Evolutionary conservation across 306 rosid species (phyloP), one percentile per base, ranked within the genome.

Genomic region (Begonia peltatifolia): DNA sequence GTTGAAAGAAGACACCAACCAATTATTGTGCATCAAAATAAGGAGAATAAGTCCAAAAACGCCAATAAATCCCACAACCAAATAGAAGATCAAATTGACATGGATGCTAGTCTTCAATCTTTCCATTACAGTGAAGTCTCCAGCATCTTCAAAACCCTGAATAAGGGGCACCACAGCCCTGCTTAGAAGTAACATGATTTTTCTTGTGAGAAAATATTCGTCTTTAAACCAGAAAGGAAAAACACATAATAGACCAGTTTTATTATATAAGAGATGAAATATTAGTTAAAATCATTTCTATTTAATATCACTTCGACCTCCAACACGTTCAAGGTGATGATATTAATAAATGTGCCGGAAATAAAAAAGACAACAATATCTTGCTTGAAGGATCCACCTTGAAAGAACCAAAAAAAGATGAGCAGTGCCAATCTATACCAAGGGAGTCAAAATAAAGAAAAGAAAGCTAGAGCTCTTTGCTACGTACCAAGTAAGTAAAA

Each of bases 71-170:
- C 99, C 99, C 46, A 90, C 68, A 67, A 86, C 74, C 69, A 77
- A 74, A 70, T 90, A 90, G 72, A 90, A 90, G 56, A 86, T 53
- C 66, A 86, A 68, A 77, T 90, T 90, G 66, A 75, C 92, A 69
- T 71, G 99, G 42, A 90, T 64, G 62, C 99, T 90, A 60, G 99
- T 83, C 88, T 81, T 90, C 84, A 90, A 74, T 77, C 94, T 86
- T 72, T 82, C 92, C 41, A 76, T 59, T 22, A 81, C 65, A 10
- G 95, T 86, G 68, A 90, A 90, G 75, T 90, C 99, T 50, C 99
- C 95, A 57, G 95, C 94, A 60, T 90, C 99, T 86, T 90, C 99
- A 79, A 80, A 90, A 73, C 99, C 99, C 88, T 90, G 95, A 79
- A 90, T 86, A 80, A 90, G 99, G 69, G 99, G 99, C 74, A 83